Evolutionary conservation across 805 yeast species (phyloP).

Genomic region (Lachancea meyersii): DNA sequence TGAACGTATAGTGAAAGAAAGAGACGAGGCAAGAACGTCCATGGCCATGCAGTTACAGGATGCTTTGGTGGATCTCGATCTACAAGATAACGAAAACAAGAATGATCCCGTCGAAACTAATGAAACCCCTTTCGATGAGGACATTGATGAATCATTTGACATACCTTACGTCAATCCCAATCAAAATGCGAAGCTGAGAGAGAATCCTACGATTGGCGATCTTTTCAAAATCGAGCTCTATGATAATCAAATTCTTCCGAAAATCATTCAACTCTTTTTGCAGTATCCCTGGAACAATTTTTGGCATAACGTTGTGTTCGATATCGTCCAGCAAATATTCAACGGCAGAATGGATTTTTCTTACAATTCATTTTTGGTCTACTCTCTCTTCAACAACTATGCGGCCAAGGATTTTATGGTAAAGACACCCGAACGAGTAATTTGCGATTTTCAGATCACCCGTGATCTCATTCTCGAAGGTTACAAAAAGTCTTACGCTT

Average conservation of each 20-base stretch:
- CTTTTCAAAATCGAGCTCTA: slow-evolving; percentile 72
- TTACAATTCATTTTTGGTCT: slow-evolving; percentile 68
- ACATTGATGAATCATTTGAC: slow-evolving; percentile 32
- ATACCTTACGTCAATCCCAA: slow-evolving; percentile 34
- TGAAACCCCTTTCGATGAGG: slow-evolving; percentile 17
- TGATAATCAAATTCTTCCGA: slow-evolving; percentile 63
- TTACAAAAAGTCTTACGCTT: slow-evolving; percentile 50
- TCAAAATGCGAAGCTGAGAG: slow-evolving; percentile 40
- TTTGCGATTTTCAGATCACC: slow-evolving; percentile 41
- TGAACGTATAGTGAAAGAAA: slow-evolving; percentile 55
- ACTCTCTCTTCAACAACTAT: slow-evolving; percentile 25
- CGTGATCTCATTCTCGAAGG: slow-evolving; percentile 57
- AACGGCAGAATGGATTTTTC: slow-evolving; percentile 84
- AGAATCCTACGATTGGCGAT: slow-evolving; percentile 77
- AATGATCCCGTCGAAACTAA: slow-evolving; percentile 9
- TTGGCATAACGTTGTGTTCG: slow-evolving; percentile 95
- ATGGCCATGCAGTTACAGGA: slow-evolving; percentile 36
- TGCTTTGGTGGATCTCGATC: slow-evolving; percentile 28
- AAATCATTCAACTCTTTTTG: slow-evolving; percentile 70
- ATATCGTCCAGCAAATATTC: slow-evolving; percentile 87
- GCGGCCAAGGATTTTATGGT: slow-evolving; percentile 17
- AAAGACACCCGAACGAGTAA: not conserved
- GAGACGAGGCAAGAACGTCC: slow-evolving; percentile 61
- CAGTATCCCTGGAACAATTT: slow-evolving; percentile 95
- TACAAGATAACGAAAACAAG: slow-evolving; percentile 12